A percentile compares a stretch with the other conserved stretches of the same genome.
Evolutionary conservation across 495 filamentous ascomycete genomes (phyloP).

Genomic region (Penicillium ucsense): DNA sequence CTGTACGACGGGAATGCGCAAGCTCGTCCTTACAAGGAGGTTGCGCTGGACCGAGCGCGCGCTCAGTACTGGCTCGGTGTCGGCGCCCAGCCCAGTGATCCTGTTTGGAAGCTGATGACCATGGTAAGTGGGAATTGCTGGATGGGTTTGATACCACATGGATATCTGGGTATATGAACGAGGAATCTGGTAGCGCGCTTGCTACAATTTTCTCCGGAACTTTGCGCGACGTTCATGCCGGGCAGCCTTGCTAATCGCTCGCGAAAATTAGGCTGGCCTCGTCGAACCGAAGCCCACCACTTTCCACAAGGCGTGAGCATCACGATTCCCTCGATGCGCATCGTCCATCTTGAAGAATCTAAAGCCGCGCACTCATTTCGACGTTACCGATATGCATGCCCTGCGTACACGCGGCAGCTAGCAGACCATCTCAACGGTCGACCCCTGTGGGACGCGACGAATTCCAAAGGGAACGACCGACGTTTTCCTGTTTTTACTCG

Average conservation of each 20-base stretch:
- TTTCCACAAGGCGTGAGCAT: constrained; percentile 12
- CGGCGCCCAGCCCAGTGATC: constrained; percentile 85
- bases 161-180: background rate
- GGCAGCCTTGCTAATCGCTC: too few species aligned
- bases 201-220: too few species aligned
- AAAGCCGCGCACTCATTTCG: too few species aligned
- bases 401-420: too few species aligned
- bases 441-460: too few species aligned
- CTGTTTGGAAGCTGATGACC: constrained; percentile 73
- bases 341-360: too few species aligned
- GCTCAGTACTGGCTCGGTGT: constrained; percentile 96
- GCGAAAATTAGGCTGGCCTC: constrained; percentile 16
- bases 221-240: too few species aligned
- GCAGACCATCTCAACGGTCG: too few species aligned
- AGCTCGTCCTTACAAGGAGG: constrained; percentile 67
- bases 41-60: constrained; percentile 69
- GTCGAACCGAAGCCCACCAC: constrained; percentile 21
- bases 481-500: background rate
- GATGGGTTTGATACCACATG: background rate
- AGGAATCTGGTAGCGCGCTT: too few species aligned
- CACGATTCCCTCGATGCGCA: background rate
- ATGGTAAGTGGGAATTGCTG: constrained; percentile 52
- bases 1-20: constrained; percentile 52
- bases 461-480: too few species aligned
- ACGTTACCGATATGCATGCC: too few species aligned